phyloP scores from a whole-genome alignment of 495 filamentous ascomycete species.

The Saxispiralis lemnorum region DNA sequence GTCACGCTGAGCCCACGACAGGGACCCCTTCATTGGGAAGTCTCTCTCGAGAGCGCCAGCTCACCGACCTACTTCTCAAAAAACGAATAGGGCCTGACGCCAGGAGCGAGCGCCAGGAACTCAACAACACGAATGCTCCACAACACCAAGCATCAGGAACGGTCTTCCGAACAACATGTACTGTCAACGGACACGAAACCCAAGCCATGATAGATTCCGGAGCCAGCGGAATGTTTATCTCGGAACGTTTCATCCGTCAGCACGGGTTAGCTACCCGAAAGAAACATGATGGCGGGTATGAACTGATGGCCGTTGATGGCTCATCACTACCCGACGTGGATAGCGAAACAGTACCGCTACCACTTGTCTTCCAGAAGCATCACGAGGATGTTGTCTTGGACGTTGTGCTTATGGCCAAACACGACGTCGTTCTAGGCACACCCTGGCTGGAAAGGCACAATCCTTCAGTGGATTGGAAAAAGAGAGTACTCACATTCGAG shows the following conservation, averaged over 20 bases:
- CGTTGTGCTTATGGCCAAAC: slow-evolving; percentile 1
- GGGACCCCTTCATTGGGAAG: slow-evolving; percentile 1
- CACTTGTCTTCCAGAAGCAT: slow-evolving; percentile 3
- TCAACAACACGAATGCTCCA: slow-evolving; percentile 4
- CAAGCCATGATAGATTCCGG: slow-evolving; percentile 7
- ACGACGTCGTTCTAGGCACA: slow-evolving; percentile 3
- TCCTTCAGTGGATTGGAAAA: slow-evolving; percentile 1
- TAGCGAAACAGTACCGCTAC: slow-evolving; percentile 2
- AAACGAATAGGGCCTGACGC: slow-evolving; percentile 3
- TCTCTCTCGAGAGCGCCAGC: not conserved
- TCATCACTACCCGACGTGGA: slow-evolving; percentile 1
- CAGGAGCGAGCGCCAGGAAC: slow-evolving; percentile 3
- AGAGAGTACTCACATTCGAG: slow-evolving; percentile 1
- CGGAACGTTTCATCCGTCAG: not conserved
- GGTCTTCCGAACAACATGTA: slow-evolving; percentile 3
- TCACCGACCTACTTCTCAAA: slow-evolving; percentile 1
- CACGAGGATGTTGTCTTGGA: not conserved
- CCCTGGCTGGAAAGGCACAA: slow-evolving; percentile 6
- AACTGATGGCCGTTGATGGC: slow-evolving; percentile 3
- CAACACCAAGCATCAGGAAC: slow-evolving; percentile 6
- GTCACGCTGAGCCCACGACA: not conserved
- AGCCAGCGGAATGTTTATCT: slow-evolving; percentile 4
- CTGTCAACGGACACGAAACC: slow-evolving; percentile 3
- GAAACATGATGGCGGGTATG: slow-evolving; percentile 3
- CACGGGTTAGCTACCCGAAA: not conserved